phyloP scores from a whole-genome alignment of 495 filamentous ascomycete genomes.

The Echria macrotheca region DNA sequence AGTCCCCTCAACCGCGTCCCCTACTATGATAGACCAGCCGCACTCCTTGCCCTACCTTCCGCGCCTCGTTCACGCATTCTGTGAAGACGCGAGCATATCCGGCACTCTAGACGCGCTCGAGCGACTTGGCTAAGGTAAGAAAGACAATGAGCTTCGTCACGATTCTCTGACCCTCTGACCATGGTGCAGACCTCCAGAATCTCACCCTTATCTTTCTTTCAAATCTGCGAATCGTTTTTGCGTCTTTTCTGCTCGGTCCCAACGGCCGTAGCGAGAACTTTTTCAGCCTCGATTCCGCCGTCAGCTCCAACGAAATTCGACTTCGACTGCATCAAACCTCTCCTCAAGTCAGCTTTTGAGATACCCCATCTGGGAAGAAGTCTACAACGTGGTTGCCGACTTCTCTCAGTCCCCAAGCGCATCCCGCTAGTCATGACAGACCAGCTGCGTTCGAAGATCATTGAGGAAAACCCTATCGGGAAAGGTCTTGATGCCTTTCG shows the following conservation, averaged over 20 bases:
- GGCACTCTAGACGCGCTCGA: slow-evolving; percentile 23
- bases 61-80: too few species aligned
- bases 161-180: slow-evolving; percentile 13
- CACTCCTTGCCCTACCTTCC: too few species aligned
- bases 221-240: slow-evolving; percentile 23
- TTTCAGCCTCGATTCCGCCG: slow-evolving; percentile 19
- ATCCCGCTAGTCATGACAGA: too few species aligned
- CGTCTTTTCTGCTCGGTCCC: slow-evolving; percentile 23
- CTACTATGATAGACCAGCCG: too few species aligned
- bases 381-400: slow-evolving; percentile 29
- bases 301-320: slow-evolving; percentile 33
- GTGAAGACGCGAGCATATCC: slow-evolving; percentile 14
- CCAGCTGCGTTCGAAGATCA: too few species aligned
- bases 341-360: not conserved
- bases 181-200: slow-evolving; percentile 10
- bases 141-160: slow-evolving; percentile 14
- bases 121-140: slow-evolving; percentile 30
- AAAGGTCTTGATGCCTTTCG: too few species aligned
- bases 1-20: too few species aligned
- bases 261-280: slow-evolving; percentile 6
- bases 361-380: slow-evolving; percentile 29
- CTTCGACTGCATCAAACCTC: slow-evolving; percentile 19
- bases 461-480: too few species aligned
- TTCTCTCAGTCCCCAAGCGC: slow-evolving; percentile 26
- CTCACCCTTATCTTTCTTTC: slow-evolving; percentile 17